A percentile compares a stretch with the other conserved stretches of the same genome.
Conservation (phyloP, 2,329 filamentous ascomycete species). For the Colletotrichum limetticola region DNA sequence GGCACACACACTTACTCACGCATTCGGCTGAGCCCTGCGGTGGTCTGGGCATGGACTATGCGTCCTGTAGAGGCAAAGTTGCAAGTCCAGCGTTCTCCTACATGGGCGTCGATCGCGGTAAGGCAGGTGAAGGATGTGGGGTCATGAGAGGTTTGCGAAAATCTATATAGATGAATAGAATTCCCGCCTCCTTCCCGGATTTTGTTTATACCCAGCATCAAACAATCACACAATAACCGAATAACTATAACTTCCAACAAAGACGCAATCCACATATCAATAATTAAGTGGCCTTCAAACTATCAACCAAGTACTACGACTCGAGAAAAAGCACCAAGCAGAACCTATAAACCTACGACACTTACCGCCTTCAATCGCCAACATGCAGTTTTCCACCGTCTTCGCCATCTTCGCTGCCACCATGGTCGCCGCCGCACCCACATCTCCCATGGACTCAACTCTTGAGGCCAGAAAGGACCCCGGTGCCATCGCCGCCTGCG, state of each 20-base stretch:
- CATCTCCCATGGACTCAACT: neutral
- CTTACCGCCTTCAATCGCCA: neutral
- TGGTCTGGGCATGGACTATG: neutral
- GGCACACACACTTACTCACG: neutral
- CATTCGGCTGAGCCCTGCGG: neutral
- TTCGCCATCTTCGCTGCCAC: neutral
- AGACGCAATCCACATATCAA: neutral
- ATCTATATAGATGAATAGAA: neutral
- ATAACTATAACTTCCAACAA: neutral
- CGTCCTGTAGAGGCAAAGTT: neutral
- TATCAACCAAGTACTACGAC: neutral
- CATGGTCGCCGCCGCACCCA: neutral
- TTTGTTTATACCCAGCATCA: neutral
- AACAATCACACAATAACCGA: fast-evolving
- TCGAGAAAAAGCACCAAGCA: fast-evolving
- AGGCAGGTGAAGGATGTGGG: neutral
- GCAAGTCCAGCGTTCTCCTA: neutral
- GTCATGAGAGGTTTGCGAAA: neutral
- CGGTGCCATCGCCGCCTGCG: neutral
- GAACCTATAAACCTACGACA: neutral
- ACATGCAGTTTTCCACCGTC: neutral
- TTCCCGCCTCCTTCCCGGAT: fast-evolving
- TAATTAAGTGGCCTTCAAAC: fast-evolving
- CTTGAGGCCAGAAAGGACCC: neutral
- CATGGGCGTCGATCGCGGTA: neutral